Base-by-base conservation (phyloP, 306 rosid genomes). In the Hippophae tibetana region DNA sequence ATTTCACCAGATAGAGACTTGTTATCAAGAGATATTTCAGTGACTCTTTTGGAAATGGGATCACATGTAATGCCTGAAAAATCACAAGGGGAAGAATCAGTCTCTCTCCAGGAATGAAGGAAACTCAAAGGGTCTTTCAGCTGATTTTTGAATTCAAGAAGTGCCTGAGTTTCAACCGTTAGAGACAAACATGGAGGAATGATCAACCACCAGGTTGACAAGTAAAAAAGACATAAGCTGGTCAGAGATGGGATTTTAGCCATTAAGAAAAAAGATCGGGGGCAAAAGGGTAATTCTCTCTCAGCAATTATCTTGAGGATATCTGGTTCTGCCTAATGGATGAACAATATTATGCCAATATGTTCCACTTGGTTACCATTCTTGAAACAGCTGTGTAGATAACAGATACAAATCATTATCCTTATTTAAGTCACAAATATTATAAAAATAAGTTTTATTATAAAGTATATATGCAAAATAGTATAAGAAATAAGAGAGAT, bases 1-100 rank as follows among this genome's bases (percentile, higher is more conserved):
- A 93, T 78, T 60, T 67, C 79, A 38, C 99, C 99, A 0, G 90
- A 74, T 54, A 93, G 89, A 14, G 84, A 76, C 81, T 59, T 78
- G 63, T 74, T 79, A 0, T 74, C 86, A 5, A 93, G 78, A 43
- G 82, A 75, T 52, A 93, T 77, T 70, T 62, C 88, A 12, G 59
- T 52, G 25, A 93, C 94, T 75, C 70, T 70, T 13, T 82, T 77
- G 2, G 85, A 76, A 48, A 52, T 42, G 61, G 18, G 42, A 70
- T 86, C 76, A 47, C 99, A 93, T 10, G 62, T 72, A 66, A 93
- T 48, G 12, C 99, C 99, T 1, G 65, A 50, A 54, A 86, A 93
- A 9, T 64, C 69, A 63, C 99, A 88, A 10, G 99, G 78, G 9
- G 84, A 31, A 31, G 38, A 68, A 7, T 67, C 63, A 7, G 77